Conservation (phyloP, 495 filamentous ascomycete genomes). For the Penicillium coprophilum region DNA sequence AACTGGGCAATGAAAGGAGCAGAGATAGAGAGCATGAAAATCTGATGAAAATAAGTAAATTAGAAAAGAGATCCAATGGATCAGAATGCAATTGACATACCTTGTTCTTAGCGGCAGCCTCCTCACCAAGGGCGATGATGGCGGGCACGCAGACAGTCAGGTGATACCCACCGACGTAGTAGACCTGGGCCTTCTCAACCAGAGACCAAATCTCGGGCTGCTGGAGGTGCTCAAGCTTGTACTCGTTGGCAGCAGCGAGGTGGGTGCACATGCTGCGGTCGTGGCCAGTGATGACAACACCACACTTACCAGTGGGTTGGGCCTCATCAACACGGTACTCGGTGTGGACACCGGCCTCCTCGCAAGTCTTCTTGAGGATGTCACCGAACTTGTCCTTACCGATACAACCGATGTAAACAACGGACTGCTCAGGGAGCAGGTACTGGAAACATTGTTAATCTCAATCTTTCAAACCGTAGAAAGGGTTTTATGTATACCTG, state of each 20-base stretch:
- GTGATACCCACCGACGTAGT: conserved; percentile 92
- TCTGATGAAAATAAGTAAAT: conserved; percentile 34
- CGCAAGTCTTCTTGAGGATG: conserved; percentile 74
- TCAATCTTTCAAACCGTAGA: neutral
- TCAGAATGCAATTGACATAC: conserved; percentile 27
- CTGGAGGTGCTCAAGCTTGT: conserved; percentile 93
- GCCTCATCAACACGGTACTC: conserved; percentile 88
- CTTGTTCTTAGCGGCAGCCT: conserved; percentile 87
- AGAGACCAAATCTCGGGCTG: conserved; percentile 85
- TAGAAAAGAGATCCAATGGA: conserved; percentile 2
- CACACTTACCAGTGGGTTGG: conserved; percentile 86
- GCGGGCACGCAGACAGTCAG: conserved; percentile 87
- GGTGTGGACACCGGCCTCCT: conserved; percentile 80
- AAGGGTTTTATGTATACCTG: conserved; percentile 48
- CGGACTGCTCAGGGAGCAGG: conserved; percentile 80
- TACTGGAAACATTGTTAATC: conserved; percentile 56
- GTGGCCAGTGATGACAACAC: conserved; percentile 93
- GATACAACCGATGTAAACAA: conserved; percentile 90
- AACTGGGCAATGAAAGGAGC: conserved; percentile 95
- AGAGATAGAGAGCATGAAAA: conserved; percentile 83
- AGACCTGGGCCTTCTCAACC: conserved; percentile 81
- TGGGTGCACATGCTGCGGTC: conserved; percentile 93
- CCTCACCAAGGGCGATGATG: conserved; percentile 81
- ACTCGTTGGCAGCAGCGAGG: conserved; percentile 93
- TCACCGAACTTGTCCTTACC: conserved; percentile 90